A percentile compares a stretch with the other conserved stretches of the same genome.
Conservation (phyloP, 2,329 filamentous ascomycete species). For the Botrytis byssoidea region DNA sequence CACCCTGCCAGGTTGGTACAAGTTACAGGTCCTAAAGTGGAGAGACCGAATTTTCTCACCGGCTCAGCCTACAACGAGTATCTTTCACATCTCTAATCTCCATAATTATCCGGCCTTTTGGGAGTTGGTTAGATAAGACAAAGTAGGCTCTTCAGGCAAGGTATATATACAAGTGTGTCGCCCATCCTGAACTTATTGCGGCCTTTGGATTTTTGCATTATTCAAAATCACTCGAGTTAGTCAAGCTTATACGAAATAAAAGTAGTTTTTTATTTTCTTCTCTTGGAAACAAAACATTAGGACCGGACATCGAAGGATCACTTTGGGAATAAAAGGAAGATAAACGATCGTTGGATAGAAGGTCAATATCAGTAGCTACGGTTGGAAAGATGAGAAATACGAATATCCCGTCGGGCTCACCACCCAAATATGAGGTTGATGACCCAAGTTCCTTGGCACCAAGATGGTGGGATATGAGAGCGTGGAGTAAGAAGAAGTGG, state of each 20-base stretch:
- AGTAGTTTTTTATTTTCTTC: not conserved
- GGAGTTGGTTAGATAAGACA: not conserved
- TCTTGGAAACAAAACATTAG: not conserved
- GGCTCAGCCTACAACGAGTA: not conserved
- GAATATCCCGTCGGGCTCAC: constrained; percentile 19
- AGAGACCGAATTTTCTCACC: not conserved
- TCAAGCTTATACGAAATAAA: constrained; percentile 14
- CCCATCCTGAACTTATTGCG: not conserved
- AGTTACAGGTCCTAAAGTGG: not conserved
- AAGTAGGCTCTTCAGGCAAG: not conserved
- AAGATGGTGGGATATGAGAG: constrained; percentile 48
- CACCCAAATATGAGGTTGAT: constrained; percentile 30
- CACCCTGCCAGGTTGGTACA: not conserved
- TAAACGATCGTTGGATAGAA: constrained; percentile 2
- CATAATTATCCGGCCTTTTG: not conserved
- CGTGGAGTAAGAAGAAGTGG: constrained; percentile 56
- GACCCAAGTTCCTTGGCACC: constrained; percentile 24
- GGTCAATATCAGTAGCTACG: constrained; percentile 23
- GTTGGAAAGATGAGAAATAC: constrained; percentile 22
- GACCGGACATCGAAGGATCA: not conserved
- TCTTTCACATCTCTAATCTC: constrained; percentile 1
- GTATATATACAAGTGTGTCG: not conserved
- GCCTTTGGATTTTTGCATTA: not conserved
- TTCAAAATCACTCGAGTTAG: not conserved
- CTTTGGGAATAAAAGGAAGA: not conserved